Evolutionary conservation across 805 yeast species (phyloP).

Genomic region (Yamadazyma akitaensis): DNA sequence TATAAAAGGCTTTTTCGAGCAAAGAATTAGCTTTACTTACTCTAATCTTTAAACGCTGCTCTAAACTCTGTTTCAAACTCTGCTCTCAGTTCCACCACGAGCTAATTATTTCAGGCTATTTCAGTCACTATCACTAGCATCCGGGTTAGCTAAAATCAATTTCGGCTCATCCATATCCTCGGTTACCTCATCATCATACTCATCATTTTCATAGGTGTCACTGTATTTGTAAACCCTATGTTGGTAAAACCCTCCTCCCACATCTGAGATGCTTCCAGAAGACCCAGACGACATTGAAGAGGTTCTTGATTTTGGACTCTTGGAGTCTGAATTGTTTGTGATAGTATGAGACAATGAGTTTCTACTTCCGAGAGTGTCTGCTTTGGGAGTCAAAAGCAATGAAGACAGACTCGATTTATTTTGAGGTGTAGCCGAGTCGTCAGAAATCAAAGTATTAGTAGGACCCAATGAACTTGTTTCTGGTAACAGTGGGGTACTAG

Average conservation of each 20-base stretch:
- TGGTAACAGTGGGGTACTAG: conserved; percentile 7
- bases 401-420: conserved; percentile 5
- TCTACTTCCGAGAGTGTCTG: conserved; percentile 13
- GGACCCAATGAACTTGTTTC: conserved; percentile 6
- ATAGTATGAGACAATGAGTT: conserved; percentile 30
- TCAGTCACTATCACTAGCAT: conserved; percentile 37
- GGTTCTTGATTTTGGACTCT: conserved; percentile 13
- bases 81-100: too few species aligned
- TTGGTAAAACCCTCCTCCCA: conserved; percentile 34
- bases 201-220: conserved; percentile 23
- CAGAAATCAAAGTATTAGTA: conserved; percentile 7
- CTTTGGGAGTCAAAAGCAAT: neutral
- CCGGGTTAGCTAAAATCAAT: conserved; percentile 60
- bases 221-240: conserved; percentile 34
- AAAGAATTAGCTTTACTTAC: too few species aligned
- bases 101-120: too few species aligned
- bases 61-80: neutral
- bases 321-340: conserved; percentile 18
- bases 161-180: conserved; percentile 28
- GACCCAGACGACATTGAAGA: conserved; percentile 11
- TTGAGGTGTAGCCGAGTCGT: conserved; percentile 2
- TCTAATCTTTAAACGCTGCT: too few species aligned
- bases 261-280: conserved; percentile 15
- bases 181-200: conserved; percentile 9
- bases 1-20: neutral